Conservation (phyloP, 2,329 filamentous ascomycete genomes). For the Fusarium sp. region DNA sequence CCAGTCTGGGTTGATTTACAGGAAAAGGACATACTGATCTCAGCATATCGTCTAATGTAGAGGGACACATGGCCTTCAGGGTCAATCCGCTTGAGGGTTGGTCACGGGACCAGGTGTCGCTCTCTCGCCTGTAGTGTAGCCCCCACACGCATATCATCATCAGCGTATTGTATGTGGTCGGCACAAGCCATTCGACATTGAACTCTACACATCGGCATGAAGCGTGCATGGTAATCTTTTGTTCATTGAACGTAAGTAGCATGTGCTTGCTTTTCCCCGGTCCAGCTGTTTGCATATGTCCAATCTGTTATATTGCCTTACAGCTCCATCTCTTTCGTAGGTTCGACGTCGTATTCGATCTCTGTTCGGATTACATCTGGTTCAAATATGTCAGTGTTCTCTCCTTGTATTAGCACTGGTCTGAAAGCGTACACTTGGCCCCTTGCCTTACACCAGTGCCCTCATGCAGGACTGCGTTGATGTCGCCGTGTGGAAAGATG, state of each 20-base stretch:
- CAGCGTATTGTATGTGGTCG: constrained; percentile 44
- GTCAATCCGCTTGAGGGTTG: constrained; percentile 49
- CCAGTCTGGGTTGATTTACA: constrained; percentile 22
- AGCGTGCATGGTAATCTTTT: not conserved
- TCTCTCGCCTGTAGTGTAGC: constrained; percentile 46
- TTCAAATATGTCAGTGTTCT: too few relatives aligned
- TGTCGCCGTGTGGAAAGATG: constrained; percentile 75
- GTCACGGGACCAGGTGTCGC: constrained; percentile 45
- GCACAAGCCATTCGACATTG: constrained; percentile 23
- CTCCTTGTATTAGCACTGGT: too few relatives aligned
- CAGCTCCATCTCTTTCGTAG: constrained; percentile 18
- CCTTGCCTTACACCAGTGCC: constrained; percentile 74
- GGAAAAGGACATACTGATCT: constrained; percentile 39
- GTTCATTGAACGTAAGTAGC: constrained; percentile 24
- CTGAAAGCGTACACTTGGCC: constrained; percentile 56
- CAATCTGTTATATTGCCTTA: not conserved
- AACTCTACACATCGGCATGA: constrained; percentile 1
- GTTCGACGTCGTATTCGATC: constrained; percentile 72
- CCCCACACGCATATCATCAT: constrained; percentile 44
- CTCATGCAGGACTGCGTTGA: constrained; percentile 72
- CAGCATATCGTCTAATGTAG: constrained; percentile 49
- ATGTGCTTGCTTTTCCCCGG: constrained; percentile 20
- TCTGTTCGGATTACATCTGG: constrained; percentile 72
- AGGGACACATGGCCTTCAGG: constrained; percentile 48
- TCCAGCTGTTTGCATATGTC: constrained; percentile 17